Base-by-base conservation (phyloP, 345 rosid genomes). In the Boechera stricta region DNA sequence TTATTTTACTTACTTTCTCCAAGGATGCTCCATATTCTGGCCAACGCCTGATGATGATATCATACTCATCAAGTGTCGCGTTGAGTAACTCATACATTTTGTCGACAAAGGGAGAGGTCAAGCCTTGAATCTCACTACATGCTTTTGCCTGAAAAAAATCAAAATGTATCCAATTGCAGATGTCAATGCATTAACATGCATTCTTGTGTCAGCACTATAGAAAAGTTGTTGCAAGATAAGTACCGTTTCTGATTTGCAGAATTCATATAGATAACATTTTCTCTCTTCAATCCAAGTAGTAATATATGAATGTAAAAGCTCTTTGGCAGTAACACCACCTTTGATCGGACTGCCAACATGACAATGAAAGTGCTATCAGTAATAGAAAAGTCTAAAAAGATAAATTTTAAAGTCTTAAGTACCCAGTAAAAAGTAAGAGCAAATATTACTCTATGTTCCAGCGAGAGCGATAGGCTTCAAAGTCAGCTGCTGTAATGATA, bases 221-320 rank as follows among this genome's bases (percentile, higher is more conserved):
- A 76, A 64, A 33, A 72, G 52, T 29, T 44, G 62, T 42, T 57
- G 45, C 39, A 57, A 57, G 39, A 73, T 72, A 61, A 63, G 47
- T 89, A 93, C 97, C 92, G 86, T 87, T 67, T 93, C 98, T 66
- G 87, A 70, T 81, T 88, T 89, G 84, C 97, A 93, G 10, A 84
- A 80, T 54, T 86, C 96, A 42, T 86, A 87, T 64, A 93, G 85
- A 64, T 84, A 69, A 60, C 67, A 80, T 36, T 86, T 90, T 66
- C 86, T 86, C 63, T 88, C 97, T 76, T 87, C 84, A 73, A 91
- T 93, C 98, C 98, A 93, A n/a, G 75, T 60, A 81, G 77, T 84
- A 69, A 93, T 87, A 80, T 87, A 88, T 51, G 84, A 64, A 85
- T 91, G 86, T 77, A 91, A 93, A 74, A 93, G 67, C 66, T 89